A percentile compares a stretch with the other conserved stretches of the same genome.
These are phyloP conservation scores for Kondoa subrosea DNA, from an alignment of 768 basidiomycete species.

Conservation along the genomic window DNA sequence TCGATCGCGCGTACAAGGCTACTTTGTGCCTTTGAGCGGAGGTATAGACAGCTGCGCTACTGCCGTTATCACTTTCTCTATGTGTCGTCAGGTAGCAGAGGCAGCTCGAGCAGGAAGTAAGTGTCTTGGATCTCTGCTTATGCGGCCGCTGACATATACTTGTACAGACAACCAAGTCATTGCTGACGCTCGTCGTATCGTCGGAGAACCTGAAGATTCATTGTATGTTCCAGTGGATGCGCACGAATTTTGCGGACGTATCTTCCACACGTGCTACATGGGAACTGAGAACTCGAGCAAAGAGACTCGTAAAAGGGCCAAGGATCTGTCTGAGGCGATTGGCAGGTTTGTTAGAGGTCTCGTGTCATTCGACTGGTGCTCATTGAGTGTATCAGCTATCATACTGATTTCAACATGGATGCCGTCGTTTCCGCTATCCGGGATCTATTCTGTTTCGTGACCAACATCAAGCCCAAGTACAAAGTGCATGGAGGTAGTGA, in stretches of 20 bases:
- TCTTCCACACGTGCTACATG: conserved; percentile 99
- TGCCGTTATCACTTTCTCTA: conserved; percentile 83
- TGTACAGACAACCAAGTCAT: conserved; percentile 63
- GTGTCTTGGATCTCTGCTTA: background rate
- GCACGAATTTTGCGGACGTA: conserved; percentile 61
- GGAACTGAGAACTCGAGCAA: conserved; percentile 85
- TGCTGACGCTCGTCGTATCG: conserved; percentile 71
- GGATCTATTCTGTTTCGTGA: conserved; percentile 67
- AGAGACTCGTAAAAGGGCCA: conserved; percentile 73
- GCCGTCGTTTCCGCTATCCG: conserved; percentile 65
- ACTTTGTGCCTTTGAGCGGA: conserved; percentile 85
- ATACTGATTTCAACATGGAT: conserved; percentile 93
- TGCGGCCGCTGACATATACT: conserved; percentile 6
- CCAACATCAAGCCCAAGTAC: conserved; percentile 55
- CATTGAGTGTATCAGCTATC: conserved; percentile 48
- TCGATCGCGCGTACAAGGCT: conserved; percentile 80
- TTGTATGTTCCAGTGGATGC: conserved; percentile 71
- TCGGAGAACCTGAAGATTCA: conserved; percentile 64
- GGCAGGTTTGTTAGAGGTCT: conserved; percentile 47
- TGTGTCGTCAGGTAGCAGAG: conserved; percentile 78
- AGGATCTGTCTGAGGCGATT: conserved; percentile 67
- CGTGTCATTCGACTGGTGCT: conserved; percentile 12
- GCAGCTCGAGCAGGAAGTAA: conserved; percentile 57
- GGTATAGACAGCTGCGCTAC: conserved; percentile 97
- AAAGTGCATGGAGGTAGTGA: conserved; percentile 66